phyloP scores from a whole-genome alignment of 2,329 filamentous ascomycete genomes.

The Xylariaceae sp. region DNA sequence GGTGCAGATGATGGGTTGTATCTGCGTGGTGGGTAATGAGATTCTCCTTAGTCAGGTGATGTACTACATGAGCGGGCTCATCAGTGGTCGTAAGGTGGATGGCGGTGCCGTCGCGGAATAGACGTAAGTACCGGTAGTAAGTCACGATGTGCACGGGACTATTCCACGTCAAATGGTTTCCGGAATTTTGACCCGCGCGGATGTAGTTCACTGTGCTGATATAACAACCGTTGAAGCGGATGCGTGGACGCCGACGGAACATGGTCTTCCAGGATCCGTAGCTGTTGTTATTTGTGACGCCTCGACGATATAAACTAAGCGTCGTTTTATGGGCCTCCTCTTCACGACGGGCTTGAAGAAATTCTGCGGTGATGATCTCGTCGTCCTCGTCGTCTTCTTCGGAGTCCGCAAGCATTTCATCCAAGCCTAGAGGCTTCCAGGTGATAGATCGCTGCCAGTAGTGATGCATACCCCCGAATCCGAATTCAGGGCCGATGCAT shows the following conservation, averaged over 20 bases:
- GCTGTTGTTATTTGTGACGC: not conserved
- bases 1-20: conserved; percentile 29
- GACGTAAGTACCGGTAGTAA: conserved; percentile 94
- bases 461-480: conserved; percentile 81
- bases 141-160: conserved; percentile 92
- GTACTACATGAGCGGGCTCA: conserved; percentile 84
- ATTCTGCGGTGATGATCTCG: conserved; percentile 33
- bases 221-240: conserved; percentile 94
- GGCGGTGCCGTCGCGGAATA: conserved; percentile 83
- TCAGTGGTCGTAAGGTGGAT: conserved; percentile 76
- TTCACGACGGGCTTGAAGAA: conserved; percentile 33
- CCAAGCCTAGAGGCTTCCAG: conserved; percentile 46
- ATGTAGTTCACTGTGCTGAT: conserved; percentile 96
- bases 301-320: conserved; percentile 20
- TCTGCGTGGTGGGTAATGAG: conserved; percentile 45
- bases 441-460: conserved; percentile 61
- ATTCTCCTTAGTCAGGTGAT: conserved; percentile 71
- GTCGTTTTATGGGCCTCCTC: conserved; percentile 36
- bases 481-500: conserved; percentile 66
- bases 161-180: conserved; percentile 69
- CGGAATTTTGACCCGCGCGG: conserved; percentile 70
- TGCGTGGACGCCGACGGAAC: conserved; percentile 76
- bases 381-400: conserved; percentile 18
- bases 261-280: conserved; percentile 62
- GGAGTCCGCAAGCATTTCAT: conserved; percentile 6